Percentiles rank a stretch among this genome's conserved stretches.
These are phyloP conservation scores for Mycena epipterygia DNA, from an alignment of 768 basidiomycete genomes.

Conservation along the genomic window DNA sequence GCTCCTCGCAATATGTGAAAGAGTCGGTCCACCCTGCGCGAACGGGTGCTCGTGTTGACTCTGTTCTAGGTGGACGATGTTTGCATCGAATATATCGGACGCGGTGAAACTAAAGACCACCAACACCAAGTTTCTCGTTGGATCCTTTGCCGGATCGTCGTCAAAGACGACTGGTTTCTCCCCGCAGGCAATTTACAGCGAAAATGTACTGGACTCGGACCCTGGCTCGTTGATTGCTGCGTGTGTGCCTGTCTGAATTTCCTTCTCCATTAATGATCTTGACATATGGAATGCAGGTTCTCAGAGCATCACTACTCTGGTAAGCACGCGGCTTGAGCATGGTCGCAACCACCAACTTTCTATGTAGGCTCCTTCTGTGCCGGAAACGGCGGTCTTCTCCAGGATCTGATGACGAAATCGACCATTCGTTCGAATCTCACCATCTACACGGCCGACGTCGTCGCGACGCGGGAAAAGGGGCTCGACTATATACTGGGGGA, in stretches of 20 bases:
- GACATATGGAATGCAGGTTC: constrained; percentile 43
- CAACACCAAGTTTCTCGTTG: constrained; percentile 60
- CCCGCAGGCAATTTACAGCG: constrained; percentile 69
- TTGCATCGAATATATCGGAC: constrained; percentile 62
- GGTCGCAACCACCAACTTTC: neutral
- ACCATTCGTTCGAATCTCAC: constrained; percentile 70
- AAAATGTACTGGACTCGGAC: constrained; percentile 62
- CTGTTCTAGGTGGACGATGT: constrained; percentile 60
- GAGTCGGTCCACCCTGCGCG: constrained; percentile 53
- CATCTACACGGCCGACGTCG: constrained; percentile 64
- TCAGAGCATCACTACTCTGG: constrained; percentile 65
- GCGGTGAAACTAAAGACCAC: constrained; percentile 51
- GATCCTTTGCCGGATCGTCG: constrained; percentile 65
- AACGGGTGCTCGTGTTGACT: neutral
- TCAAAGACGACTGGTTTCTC: constrained; percentile 68
- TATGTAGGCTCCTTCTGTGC: constrained; percentile 68
- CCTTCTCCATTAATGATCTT: neutral
- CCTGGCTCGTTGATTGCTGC: constrained; percentile 66
- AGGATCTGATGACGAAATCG: constrained; percentile 76
- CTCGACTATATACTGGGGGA: constrained; percentile 74
- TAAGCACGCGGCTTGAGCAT: neutral
- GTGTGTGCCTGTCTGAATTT: constrained; percentile 36
- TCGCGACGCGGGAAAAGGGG: constrained; percentile 58
- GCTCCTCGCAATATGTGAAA: constrained; percentile 58
- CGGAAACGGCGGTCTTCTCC: constrained; percentile 65